These are phyloP conservation scores for Psidium friedrichsthalianum DNA, from an alignment of 345 rosid species.

Conservation along the genomic window DNA sequence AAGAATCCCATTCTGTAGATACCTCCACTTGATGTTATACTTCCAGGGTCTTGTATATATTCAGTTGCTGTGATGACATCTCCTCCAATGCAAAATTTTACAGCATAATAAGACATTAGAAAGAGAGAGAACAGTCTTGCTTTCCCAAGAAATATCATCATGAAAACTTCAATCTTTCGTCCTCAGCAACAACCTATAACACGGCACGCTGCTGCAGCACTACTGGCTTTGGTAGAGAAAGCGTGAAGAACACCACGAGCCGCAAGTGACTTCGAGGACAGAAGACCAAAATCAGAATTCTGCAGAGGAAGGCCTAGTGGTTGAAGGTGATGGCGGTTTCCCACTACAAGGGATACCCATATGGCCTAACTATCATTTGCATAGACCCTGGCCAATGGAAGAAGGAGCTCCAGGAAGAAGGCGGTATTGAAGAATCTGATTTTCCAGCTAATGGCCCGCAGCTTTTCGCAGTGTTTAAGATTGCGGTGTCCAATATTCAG, in stretches of 20 bases:
- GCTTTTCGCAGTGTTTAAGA: too few species aligned
- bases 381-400: neutral
- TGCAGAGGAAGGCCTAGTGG: neutral
- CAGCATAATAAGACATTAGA: neutral
- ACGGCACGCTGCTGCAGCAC: neutral
- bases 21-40: constrained; percentile 14
- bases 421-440: neutral
- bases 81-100: constrained; percentile 3
- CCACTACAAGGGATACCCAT: neutral
- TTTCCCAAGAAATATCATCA: neutral
- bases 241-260: neutral
- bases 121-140: neutral
- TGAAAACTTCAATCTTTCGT: neutral
- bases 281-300: neutral
- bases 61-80: constrained; percentile 22
- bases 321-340: neutral
- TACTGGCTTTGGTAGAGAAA: neutral
- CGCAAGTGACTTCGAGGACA: neutral
- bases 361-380: neutral
- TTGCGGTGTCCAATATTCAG: too few species aligned
- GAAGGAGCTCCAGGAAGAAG: neutral
- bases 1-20: constrained; percentile 46
- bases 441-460: too few species aligned
- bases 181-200: neutral
- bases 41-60: constrained; percentile 22